Evolutionary conservation across 805 yeast genomes (phyloP), one percentile per base, ranked within the genome.

Genomic region (Wickerhamiella brachini): DNA sequence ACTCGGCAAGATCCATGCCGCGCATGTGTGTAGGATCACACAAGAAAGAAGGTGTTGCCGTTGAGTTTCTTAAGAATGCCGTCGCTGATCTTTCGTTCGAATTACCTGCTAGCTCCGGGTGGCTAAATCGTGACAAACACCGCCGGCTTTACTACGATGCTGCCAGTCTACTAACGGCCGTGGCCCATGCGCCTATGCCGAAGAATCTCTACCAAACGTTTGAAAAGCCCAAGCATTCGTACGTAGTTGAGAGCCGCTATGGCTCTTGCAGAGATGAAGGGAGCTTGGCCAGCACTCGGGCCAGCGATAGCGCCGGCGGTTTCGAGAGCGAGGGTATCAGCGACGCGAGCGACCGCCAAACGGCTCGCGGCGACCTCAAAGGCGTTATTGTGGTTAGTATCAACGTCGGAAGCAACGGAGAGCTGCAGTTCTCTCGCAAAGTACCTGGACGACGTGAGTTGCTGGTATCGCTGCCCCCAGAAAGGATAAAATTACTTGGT

Each of bases 211-310:
- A 41, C 44, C 24, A 3, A 4, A 10, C 26, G 20, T 23, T 34
- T 10, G 51, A 48, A 37, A 26, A 42, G 15, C 39, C 26, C 6
- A 48, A 48, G 31, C 13, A 22, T 10, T 42, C 51, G 20, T 48
- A 41, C 20, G 39, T 48, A 8, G 20, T 18, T 15, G 21, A 18
- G 24, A n/a, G 47, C 21, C 51, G 51, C 12, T n/a, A n/a, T n/a
- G n/a, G n/a, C n/a, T n/a, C n/a, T n/a, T n/a, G n/a, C n/a, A n/a
- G n/a, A n/a, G n/a, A n/a, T n/a, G n/a, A n/a, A n/a, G n/a, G n/a
- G n/a, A n/a, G n/a, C n/a, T n/a, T n/a, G n/a, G n/a, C n/a, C n/a
- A n/a, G n/a, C n/a, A n/a, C n/a, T n/a, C n/a, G n/a, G n/a, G n/a
- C n/a, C n/a, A n/a, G n/a, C n/a, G n/a, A n/a, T 24, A 24, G 26